Evolutionary conservation across 2,329 filamentous ascomycete species (phyloP), one percentile per base, ranked within the genome.

Genomic region (Aspergillus pseudotamarii): DNA sequence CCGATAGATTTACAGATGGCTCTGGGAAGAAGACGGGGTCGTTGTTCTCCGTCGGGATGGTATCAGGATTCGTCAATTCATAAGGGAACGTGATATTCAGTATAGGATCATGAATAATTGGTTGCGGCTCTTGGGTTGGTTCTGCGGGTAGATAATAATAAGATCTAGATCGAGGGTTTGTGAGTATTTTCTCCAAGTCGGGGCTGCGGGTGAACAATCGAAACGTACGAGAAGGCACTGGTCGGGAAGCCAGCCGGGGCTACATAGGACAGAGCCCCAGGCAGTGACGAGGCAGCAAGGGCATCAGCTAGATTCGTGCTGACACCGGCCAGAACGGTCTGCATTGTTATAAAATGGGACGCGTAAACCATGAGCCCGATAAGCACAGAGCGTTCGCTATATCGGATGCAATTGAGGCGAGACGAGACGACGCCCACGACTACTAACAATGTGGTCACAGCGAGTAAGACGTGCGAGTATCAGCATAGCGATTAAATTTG

Each of bases 1-100:
- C 72, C 3, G 78, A 78, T 21, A 87, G 73, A 32, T 83, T 81
- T n/a, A 75, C 79, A 38, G 79, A 73, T 1, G 83, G 78, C 9
- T 73, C 64, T 4, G 85, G 86, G 58, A 80, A 86, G 64, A 81
- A 79, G 9, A 85, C 71, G 1, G 84, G 83, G 69, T 88, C 85
- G 8, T 74, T 66, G 61, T 83, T 81, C 14, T 78, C 70, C 1
- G 76, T 75, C 9, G 85, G 85, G 43, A 88, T 82, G 0, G 78
- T 82, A 34, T 81, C 75, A 1, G 85, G 85, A 68, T 85, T 78
- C 0, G 86, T 88, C 57, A 88, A 71, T 64, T 86, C 84, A 36
- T 80, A 74, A 1, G 84, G 84, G 61, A 80, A 88, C 2, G 83
- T 86, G 64, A 81, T 78, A 65, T 87, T 84, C 54, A 86, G 71